A percentile compares a stretch with the other conserved stretches of the same genome.
phyloP scores from a whole-genome alignment of 2,329 filamentous ascomycete genomes.

The Penicillium capsulatum region DNA sequence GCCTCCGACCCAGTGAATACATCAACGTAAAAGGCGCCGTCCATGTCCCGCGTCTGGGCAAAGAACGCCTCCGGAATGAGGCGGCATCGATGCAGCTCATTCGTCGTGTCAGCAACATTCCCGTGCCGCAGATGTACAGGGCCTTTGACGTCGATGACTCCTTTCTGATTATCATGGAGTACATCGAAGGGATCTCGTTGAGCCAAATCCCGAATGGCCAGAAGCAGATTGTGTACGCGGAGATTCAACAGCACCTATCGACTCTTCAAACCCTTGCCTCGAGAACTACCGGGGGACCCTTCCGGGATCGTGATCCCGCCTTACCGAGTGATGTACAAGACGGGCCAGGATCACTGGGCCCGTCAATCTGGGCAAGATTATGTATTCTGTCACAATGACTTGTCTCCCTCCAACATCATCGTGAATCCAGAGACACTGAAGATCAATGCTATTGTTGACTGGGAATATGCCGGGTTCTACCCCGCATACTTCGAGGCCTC shows the following conservation, averaged over 20 bases:
- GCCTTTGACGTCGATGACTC: conserved; percentile 10
- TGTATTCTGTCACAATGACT: conserved; percentile 29
- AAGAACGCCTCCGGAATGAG: conserved; percentile 17
- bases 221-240: conserved; percentile 8
- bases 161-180: conserved; percentile 8
- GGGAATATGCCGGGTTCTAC: conserved; percentile 39
- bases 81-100: conserved; percentile 9
- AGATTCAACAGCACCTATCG: conserved; percentile 7
- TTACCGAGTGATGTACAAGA: conserved; percentile 6
- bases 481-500: conserved; percentile 25
- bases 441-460: conserved; percentile 36
- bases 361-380: not conserved
- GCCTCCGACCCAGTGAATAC: too few relatives aligned
- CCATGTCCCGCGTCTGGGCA: conserved; percentile 5
- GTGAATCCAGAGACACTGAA: conserved; percentile 30
- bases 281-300: conserved; percentile 6
- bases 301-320: conserved; percentile 11
- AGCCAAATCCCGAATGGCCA: conserved; percentile 3
- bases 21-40: too few relatives aligned
- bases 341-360: too few relatives aligned
- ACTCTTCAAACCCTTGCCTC: conserved; percentile 6
- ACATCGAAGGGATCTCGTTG: conserved; percentile 8
- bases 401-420: conserved; percentile 26
- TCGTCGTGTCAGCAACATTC: conserved; percentile 8
- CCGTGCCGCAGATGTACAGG: conserved; percentile 11